Evolutionary conservation across 106 monocot species (phyloP).

Genomic region (Allium fistulosum): DNA sequence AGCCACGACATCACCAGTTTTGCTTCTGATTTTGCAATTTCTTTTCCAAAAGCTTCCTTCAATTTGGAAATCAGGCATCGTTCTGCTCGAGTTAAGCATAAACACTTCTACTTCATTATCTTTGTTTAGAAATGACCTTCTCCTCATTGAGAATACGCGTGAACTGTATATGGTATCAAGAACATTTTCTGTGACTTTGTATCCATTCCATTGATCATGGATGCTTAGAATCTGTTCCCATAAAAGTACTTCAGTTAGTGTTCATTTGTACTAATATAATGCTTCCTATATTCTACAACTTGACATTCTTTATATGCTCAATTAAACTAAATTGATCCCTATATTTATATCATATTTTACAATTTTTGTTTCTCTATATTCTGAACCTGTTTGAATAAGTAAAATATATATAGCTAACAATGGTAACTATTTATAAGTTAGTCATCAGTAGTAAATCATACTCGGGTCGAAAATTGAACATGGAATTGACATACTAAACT

Average conservation of each 20-base stretch:
- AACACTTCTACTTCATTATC: slow-evolving; percentile 37
- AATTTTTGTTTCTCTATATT: too few species aligned
- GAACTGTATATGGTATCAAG: slow-evolving; percentile 5
- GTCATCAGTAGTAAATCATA: too few species aligned
- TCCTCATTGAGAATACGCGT: slow-evolving; percentile 54
- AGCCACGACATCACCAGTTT: slow-evolving; percentile 43
- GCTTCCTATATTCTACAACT: too few species aligned
- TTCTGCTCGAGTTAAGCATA: slow-evolving; percentile 6
- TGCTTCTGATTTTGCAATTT: slow-evolving; percentile 36
- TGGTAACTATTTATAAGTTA: too few species aligned
- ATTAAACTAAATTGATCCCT: too few species aligned
- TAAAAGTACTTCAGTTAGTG: neutral
- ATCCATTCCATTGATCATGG: slow-evolving; percentile 64
- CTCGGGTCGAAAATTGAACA: too few species aligned
- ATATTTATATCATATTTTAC: too few species aligned
- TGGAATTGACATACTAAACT: neutral
- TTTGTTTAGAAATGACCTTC: slow-evolving; percentile 31
- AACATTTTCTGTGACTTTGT: slow-evolving; percentile 25
- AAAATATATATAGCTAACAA: too few species aligned
- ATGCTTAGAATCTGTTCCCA: slow-evolving; percentile 56
- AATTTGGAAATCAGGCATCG: slow-evolving; percentile 28
- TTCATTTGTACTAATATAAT: too few species aligned
- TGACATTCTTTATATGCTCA: too few species aligned
- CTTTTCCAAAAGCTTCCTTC: slow-evolving; percentile 62
- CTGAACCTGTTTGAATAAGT: too few species aligned